Base-by-base conservation (phyloP, 805 yeast genomes). In the Yarrowia sp. region DNA sequence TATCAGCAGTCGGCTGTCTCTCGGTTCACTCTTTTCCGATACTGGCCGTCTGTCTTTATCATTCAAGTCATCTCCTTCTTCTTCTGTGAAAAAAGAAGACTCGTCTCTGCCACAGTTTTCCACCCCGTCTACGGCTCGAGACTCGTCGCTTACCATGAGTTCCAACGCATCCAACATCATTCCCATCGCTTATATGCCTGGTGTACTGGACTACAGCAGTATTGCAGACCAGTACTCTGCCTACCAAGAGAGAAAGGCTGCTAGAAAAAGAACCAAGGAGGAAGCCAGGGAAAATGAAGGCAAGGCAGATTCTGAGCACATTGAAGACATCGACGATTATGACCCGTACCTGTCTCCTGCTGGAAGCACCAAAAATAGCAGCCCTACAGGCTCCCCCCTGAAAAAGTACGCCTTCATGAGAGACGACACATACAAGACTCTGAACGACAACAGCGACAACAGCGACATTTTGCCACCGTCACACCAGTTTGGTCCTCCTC, bases 141-240 rank as follows among this genome's bases (percentile, higher is more conserved):
- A 55, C 61, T 55, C 61, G 46, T 55, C 61, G 7, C 61, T 55
- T 16, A 55, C 61, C 10, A 55, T 55, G 46, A 35, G 42, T 36
- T 88, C 95, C 15, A 86, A 89, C 74, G 96, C 95, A 3, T 90
- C 97, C 14, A 92, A 93, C 77, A 87, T 93, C 72, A 84, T 93
- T 70, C 97, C 97, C 16, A 89, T 94, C 69, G 97, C 97, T 1
- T 93, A 92, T 75, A 91, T 93, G 70, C 98, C 98, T 0, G 98
- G 98, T 46, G 97, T 92, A 53, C 14, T 55, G 14, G 61, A 55
- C 19, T 55, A 19, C 15, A 40, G 61, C 22, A 15, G 46, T 2
- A 55, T 55, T 9, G 61, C 46, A 3, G 61, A 55, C 61, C 61
- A 55, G 22, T 55, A 55, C 32, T 38, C 36, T 0, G 61, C 61